Base-by-base conservation (phyloP, 352 stramenopile genomes). In the Phytophthora uliginosa region DNA sequence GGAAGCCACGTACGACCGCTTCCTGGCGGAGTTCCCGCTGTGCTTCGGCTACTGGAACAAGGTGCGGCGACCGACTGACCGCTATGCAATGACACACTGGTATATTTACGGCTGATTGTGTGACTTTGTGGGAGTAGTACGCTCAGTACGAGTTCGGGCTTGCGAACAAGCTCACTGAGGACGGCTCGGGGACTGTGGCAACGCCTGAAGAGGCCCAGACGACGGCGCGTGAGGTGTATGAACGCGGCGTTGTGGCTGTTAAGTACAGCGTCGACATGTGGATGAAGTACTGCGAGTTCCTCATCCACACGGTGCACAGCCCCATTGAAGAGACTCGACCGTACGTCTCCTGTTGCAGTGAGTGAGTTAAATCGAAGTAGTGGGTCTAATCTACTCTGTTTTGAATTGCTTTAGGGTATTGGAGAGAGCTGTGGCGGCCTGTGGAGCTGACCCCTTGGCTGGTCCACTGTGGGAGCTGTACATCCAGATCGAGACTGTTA, bases 31-130 rank as follows among this genome's bases (percentile, higher is more conserved):
- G 70, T 95, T 95, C 53, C 88, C 88, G 45, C 77, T 95, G 47
- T 95, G 88, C 62, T 95, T 93, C 74, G 88, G 88, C 74, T 95
- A 95, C 72, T 95, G 88, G 88, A 95, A 93, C 76, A 95, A 95
- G 85, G 88, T 94, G 42, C 20, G 59, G 7, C 22, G 17, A 3
- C 60, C 31, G n/a, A 24, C n/a, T 2, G 13, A 51, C 52, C 7
- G 45, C n/a, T 7, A 7, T 54, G 17, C 18, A 61, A 15, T 15
- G 18, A 47, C 18, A 22, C 12, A 28, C 40, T 47, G 26, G 45
- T 17, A n/a, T 24, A 6, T 34, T 69, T 18, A 63, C 15, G 24
- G 22, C 36, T 52, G n/a, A 4, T 52, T 48, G 26, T 12, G 20
- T 20, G 0, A 34, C 13, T 61, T 10, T 22, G 15, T 10, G 17